Conservation (phyloP, 495 filamentous ascomycete genomes). For the Talaromyces liani region DNA sequence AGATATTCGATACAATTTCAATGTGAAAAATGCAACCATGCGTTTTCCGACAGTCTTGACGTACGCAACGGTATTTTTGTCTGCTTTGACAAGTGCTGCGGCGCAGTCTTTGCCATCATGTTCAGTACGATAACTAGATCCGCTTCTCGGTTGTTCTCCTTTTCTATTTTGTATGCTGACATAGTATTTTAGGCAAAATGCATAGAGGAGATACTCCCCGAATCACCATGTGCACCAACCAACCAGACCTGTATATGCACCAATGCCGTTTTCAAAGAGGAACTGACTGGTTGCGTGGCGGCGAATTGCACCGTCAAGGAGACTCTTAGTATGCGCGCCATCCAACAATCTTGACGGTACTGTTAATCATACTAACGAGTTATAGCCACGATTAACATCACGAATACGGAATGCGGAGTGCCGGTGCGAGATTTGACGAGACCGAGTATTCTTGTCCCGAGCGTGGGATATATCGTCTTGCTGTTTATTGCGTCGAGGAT, state of each 20-base stretch:
- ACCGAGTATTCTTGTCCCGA: not conserved
- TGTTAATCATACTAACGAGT: not conserved
- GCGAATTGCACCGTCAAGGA: constrained; percentile 14
- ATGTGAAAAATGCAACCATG: too few species aligned
- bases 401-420: constrained; percentile 3
- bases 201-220: not conserved
- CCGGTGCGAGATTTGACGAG: not conserved
- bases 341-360: too few species aligned
- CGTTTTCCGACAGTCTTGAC: not conserved
- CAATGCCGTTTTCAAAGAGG: constrained; percentile 11
- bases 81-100: not conserved
- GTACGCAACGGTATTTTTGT: not conserved
- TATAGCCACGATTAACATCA: constrained; percentile 8
- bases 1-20: too few species aligned
- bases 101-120: not conserved
- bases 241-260: constrained; percentile 15
- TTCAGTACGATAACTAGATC: not conserved
- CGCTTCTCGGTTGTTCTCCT: not conserved
- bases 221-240: constrained; percentile 7
- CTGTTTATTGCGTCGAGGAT: constrained; percentile 2
- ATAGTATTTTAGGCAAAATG: too few species aligned
- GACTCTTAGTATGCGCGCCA: constrained; percentile 9
- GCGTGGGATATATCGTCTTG: not conserved
- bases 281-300: constrained; percentile 11
- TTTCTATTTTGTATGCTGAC: too few species aligned